Percentiles rank a stretch among this genome's conserved stretches.
Evolutionary conservation across 2,329 filamentous ascomycete species (phyloP).

Genomic region (Elsinoe perseae): DNA sequence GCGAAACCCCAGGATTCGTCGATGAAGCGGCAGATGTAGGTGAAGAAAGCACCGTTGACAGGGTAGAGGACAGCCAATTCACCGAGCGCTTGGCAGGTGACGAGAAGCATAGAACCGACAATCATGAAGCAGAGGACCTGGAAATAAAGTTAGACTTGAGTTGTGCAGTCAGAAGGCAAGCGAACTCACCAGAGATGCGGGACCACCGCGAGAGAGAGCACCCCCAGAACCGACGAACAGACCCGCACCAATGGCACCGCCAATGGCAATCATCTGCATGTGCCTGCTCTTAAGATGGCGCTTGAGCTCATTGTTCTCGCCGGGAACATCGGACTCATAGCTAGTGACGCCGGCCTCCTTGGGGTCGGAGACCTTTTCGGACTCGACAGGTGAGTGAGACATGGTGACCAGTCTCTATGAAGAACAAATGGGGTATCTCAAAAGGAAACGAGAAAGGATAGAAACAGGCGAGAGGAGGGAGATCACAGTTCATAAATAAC

Average conservation of each 20-base stretch:
- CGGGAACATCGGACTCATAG: conserved; percentile 16
- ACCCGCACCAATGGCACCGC: conserved; percentile 40
- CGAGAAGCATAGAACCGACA: conserved; percentile 31
- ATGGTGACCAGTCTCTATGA: conserved; percentile 3
- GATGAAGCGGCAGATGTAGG: conserved; percentile 37
- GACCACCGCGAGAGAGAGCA: conserved; percentile 41
- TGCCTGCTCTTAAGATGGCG: conserved; percentile 28
- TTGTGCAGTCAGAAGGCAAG: background rate
- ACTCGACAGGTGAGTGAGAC: conserved; percentile 7
- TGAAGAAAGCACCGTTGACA: conserved; percentile 33
- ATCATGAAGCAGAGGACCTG: conserved; percentile 29
- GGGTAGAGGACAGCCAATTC: conserved; percentile 34
- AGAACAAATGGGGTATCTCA: conserved; percentile 6
- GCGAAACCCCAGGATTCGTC: conserved; percentile 34
- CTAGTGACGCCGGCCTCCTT: conserved; percentile 31
- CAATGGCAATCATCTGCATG: conserved; percentile 33
- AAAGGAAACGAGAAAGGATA: background rate
- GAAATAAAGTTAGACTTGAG: background rate
- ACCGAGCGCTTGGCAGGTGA: conserved; percentile 32
- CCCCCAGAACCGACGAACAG: conserved; percentile 44
- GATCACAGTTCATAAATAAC: conserved; percentile 11
- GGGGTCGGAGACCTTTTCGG: conserved; percentile 22
- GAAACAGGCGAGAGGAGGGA: background rate
- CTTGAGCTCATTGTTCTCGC: conserved; percentile 24
- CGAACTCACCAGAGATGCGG: conserved; percentile 31